Percentiles rank a stretch among this genome's conserved stretches.
Evolutionary conservation across 768 basidiomycete species (phyloP).

Genomic region (Lactifluus rugatus): DNA sequence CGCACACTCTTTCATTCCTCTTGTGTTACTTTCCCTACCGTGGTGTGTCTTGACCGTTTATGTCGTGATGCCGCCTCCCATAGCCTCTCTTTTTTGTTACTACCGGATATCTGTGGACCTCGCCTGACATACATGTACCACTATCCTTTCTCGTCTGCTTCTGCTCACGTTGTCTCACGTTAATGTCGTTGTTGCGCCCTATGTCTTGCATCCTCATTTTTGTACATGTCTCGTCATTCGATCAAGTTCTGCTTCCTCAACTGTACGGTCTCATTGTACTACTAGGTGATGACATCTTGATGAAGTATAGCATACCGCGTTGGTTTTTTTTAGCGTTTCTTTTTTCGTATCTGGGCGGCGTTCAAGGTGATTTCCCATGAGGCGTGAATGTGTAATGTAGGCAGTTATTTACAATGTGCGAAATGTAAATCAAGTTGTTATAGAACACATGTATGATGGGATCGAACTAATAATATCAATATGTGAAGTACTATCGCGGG

Average conservation of each 20-base stretch:
- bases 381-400: conserved; percentile 12
- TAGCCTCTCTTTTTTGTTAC: background rate
- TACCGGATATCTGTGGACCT: conserved; percentile 4
- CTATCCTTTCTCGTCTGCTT: background rate
- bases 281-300: conserved; percentile 1
- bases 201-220: conserved; percentile 11
- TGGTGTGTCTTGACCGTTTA: too few relatives aligned
- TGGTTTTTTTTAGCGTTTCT: background rate
- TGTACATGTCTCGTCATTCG: conserved; percentile 14
- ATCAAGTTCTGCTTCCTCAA: background rate
- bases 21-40: background rate
- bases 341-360: conserved; percentile 6
- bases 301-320: conserved; percentile 14
- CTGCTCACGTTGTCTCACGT: conserved; percentile 8
- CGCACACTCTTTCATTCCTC: background rate
- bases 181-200: conserved; percentile 7
- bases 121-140: conserved; percentile 14
- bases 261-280: conserved; percentile 9
- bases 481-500: background rate
- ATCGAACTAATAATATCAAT: background rate
- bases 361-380: background rate
- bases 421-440: background rate
- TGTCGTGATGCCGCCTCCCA: background rate
- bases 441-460: background rate
- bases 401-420: conserved; percentile 10